phyloP scores from a whole-genome alignment of 2,329 filamentous ascomycete genomes.

The Emmonsia crescens region DNA sequence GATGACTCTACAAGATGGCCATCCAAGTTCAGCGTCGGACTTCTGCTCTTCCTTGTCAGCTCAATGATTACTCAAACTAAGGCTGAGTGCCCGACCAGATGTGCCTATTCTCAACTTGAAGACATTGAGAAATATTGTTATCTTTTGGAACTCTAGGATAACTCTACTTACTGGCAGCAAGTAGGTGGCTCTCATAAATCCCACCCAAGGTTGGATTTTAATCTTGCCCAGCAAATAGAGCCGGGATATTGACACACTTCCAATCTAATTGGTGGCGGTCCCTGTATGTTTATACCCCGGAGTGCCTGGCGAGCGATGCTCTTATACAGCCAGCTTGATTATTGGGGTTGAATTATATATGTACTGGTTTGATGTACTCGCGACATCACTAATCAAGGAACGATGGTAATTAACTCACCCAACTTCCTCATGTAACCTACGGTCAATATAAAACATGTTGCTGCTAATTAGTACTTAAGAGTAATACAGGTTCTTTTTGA shows the following conservation, averaged over 20 bases:
- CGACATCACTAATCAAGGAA: too few relatives aligned
- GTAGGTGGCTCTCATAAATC: conserved; percentile 30
- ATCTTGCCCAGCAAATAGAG: conserved; percentile 28
- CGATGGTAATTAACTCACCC: too few relatives aligned
- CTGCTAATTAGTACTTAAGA: too few relatives aligned
- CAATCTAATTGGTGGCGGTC: conserved; percentile 28
- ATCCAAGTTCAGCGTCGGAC: too few relatives aligned
- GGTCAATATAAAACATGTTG: too few relatives aligned
- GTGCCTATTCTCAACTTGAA: conserved; percentile 24
- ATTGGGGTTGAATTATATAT: conserved; percentile 32
- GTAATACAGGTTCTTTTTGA: too few relatives aligned
- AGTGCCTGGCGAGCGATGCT: conserved; percentile 28
- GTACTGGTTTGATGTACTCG: conserved; percentile 17
- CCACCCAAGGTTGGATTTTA: conserved; percentile 36
- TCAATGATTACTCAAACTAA: too few relatives aligned
- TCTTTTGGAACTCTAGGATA: conserved; percentile 24
- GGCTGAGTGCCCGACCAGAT: conserved; percentile 6
- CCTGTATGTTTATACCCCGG: conserved; percentile 30
- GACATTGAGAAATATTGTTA: conserved; percentile 12
- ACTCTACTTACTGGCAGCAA: conserved; percentile 24
- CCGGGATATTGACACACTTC: conserved; percentile 34
- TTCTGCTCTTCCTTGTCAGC: too few relatives aligned
- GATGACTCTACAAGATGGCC: too few relatives aligned
- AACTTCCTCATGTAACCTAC: too few relatives aligned
- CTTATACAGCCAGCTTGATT: conserved; percentile 28